These are phyloP conservation scores for Alternaria triticimaculans DNA, from an alignment of 2,329 filamentous ascomycete species.

Conservation along the genomic window DNA sequence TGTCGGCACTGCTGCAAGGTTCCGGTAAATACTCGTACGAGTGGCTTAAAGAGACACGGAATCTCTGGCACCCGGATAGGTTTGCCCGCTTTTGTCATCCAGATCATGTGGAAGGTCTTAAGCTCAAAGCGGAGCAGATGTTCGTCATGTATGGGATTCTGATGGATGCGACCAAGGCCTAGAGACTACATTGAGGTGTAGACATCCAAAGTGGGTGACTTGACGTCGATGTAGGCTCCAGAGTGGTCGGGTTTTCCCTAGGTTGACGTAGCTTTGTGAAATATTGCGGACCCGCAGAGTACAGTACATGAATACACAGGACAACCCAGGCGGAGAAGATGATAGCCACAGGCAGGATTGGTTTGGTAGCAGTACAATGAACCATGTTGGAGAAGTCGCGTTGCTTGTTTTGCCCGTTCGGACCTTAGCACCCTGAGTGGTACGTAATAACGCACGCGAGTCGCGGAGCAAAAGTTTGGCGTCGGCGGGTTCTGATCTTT, in stretches of 20 bases:
- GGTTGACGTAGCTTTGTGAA: too few species aligned
- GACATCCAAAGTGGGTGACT: too few species aligned
- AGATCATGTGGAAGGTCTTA: conserved; percentile 27
- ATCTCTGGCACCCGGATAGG: conserved; percentile 44
- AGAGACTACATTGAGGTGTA: too few species aligned
- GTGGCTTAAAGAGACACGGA: conserved; percentile 37
- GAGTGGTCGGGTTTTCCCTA: too few species aligned
- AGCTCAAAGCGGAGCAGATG: conserved; percentile 32
- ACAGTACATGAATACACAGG: neutral
- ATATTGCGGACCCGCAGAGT: neutral
- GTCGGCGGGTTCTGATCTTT: conserved; percentile 23
- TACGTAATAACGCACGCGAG: conserved; percentile 28
- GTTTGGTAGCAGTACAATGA: neutral
- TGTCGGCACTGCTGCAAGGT: conserved; percentile 33
- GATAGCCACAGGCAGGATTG: neutral
- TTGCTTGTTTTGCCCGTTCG: conserved; percentile 7
- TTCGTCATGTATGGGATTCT: conserved; percentile 40
- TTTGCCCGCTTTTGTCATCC: conserved; percentile 37
- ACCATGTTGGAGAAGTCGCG: neutral
- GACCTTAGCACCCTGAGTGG: conserved; percentile 14
- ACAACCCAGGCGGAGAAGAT: neutral
- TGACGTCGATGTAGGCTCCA: too few species aligned
- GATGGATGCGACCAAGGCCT: conserved; percentile 23
- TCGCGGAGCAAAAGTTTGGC: conserved; percentile 28
- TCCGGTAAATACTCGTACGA: conserved; percentile 29